Evolutionary conservation across 352 stramenopile genomes (phyloP), one percentile per base, ranked within the genome.

Genomic region (Globisporangium canariense): DNA sequence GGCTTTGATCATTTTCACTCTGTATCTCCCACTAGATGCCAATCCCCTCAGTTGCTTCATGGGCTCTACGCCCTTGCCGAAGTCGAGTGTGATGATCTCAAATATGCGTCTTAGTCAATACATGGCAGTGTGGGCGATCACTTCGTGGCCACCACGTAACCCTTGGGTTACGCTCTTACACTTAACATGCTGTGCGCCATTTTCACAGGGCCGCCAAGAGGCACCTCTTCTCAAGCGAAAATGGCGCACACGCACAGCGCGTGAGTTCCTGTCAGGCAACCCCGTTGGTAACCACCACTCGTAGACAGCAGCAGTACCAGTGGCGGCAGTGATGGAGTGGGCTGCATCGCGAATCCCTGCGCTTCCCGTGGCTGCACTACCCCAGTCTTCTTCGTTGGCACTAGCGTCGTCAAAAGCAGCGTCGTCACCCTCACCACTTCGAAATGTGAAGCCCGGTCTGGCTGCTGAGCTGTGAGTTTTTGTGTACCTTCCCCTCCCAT

Each of bases 311-410:
- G 7, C 4, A 18, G 18, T 14, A n/a, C 9, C 38, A 50, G 4
- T 2, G 11, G n/a, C 28, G 53, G 18, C 8, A 49, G 43, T 10
- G 4, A 54, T 80, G n/a, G 70, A 70, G 53, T 80, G 75, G 51
- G 60, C 70, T 22, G 60, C 63, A 43, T 66, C 68, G 11, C 70
- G 65, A 16, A 74, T 77, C 22, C 67, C 64, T n/a, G 65, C 65
- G 49, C 60, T 80, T 30, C 28, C 34, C 4, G 4, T 32, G 6
- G 36, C 49, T n/a, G 20, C 54, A n/a, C 10, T 47, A 14, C 41
- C 38, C 14, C 20, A 58, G 34, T 20, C 47, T n/a, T 64, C 45
- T 8, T 25, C 18, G 5, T 49, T 34, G 6, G 11, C 58, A 30
- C 30, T 64, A 8, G 46, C 46, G 10, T 57, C 46, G 45, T 46